phyloP scores from a whole-genome alignment of 495 filamentous ascomycete species.

The Penicillium paxilli region DNA sequence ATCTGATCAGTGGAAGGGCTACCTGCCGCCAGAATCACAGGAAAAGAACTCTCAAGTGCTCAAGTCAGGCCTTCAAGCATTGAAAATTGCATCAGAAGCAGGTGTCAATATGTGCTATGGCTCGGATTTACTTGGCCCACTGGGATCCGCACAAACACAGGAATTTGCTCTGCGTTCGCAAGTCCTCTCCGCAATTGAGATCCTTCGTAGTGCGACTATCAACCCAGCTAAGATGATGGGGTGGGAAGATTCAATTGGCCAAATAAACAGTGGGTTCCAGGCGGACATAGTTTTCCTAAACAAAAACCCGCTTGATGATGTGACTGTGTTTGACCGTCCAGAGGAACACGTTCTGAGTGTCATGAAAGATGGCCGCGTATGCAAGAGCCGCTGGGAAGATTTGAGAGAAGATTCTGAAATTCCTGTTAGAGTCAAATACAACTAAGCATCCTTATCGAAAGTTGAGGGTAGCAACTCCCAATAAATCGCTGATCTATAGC shows the following conservation, averaged over 20 bases:
- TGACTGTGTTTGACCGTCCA: slow-evolving; percentile 47
- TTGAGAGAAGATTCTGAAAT: slow-evolving; percentile 32
- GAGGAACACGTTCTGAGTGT: slow-evolving; percentile 46
- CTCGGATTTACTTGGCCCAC: slow-evolving; percentile 51
- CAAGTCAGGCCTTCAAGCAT: slow-evolving; percentile 38
- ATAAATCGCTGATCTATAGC: too few relatives aligned
- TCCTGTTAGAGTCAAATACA: slow-evolving; percentile 24
- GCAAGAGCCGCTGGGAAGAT: slow-evolving; percentile 42
- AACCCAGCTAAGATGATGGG: slow-evolving; percentile 50
- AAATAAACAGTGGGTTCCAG: slow-evolving; percentile 38
- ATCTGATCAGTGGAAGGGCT: slow-evolving; percentile 38
- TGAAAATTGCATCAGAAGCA: slow-evolving; percentile 46
- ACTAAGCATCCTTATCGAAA: slow-evolving; percentile 3
- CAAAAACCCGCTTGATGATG: slow-evolving; percentile 52
- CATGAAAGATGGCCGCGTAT: slow-evolving; percentile 51
- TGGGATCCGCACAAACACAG: slow-evolving; percentile 46
- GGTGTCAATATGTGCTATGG: slow-evolving; percentile 57
- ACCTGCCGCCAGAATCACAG: slow-evolving; percentile 39
- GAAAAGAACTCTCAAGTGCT: slow-evolving; percentile 50
- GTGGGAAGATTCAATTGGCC: slow-evolving; percentile 41
- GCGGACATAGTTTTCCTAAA: slow-evolving; percentile 47
- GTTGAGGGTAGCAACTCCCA: neutral
- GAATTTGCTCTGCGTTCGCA: slow-evolving; percentile 50
- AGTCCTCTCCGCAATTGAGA: slow-evolving; percentile 39
- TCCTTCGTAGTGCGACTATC: slow-evolving; percentile 53